Base-by-base conservation (phyloP, 139 green algal genomes). In the Deuterostichococcus epilithicus region DNA sequence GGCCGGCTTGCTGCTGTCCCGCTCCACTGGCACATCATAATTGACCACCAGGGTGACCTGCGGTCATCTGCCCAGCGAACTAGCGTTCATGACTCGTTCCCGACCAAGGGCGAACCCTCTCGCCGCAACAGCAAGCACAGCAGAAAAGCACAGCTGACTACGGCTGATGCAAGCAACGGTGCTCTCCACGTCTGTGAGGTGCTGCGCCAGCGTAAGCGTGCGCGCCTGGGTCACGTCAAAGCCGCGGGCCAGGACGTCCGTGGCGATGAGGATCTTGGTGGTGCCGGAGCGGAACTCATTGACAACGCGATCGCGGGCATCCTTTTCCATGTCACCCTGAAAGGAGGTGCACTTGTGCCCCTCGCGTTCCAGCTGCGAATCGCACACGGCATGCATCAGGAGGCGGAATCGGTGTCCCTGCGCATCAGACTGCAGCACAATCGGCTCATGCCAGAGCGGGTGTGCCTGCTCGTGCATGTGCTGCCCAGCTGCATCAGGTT, bases 41-140 rank as follows among this genome's bases (percentile, higher is more conserved):
- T 99, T 99, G 75, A 99, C 90, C 25, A 99, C 96, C 69, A 99
- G 91, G 3, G 95, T 99, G 44, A 98, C 93, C 90, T 97, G 84
- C 30, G 26, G 20, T 5, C 34, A 30, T n/a, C 15, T n/a, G 33
- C 37, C n/a, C 52, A 63, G 42, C 8, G 42, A 52, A 52, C 42
- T 23, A 13, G 10, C 42, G 8, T 13, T 52, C 10, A 13, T 52
- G 10, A 52, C 10, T 8, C 42, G 52, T 13, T 63, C 26, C 28
- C 18, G 3, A 13, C 28, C 52, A 63, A 13, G 18, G 28, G 52
- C 10, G 3, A 13, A 63, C 52, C 8, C 42, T 23, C 42, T 8
- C 13, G 42, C n/a, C n/a, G n/a, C n/a, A n/a, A n/a, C n/a, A n/a
- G n/a, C n/a, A n/a, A n/a, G n/a, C n/a, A n/a, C n/a, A n/a, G n/a